Percentiles rank a stretch among this genome's conserved stretches.
phyloP scores from a whole-genome alignment of 306 rosid genomes.

The Citrullus mucosospermus region DNA sequence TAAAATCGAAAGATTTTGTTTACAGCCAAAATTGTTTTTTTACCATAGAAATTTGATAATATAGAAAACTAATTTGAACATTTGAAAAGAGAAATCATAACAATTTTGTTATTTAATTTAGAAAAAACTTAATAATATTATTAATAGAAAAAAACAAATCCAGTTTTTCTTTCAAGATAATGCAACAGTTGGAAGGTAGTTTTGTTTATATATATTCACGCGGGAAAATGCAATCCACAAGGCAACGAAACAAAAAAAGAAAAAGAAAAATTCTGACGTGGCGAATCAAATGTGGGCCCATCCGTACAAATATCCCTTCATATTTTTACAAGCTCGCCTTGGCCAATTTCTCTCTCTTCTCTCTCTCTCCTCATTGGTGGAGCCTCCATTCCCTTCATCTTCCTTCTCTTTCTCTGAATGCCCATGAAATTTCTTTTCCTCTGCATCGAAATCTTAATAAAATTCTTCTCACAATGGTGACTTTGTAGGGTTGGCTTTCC shows the following conservation, averaged over 20 bases:
- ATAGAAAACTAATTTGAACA: no score
- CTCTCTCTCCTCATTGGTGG: slow-evolving; percentile 1
- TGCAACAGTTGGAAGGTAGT: neutral
- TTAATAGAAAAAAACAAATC: neutral
- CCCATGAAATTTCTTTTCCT: neutral
- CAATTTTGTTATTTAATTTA: no score
- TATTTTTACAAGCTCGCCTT: neutral
- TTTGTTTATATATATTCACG: neutral
- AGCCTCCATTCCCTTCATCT: neutral
- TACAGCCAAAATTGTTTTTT: no score
- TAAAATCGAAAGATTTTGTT: no score
- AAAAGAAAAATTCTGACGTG: no score
- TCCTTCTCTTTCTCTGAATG: neutral
- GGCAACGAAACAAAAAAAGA: neutral
- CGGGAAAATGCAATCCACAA: neutral
- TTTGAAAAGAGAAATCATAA: no score
- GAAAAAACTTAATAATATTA: neutral
- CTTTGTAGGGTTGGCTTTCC: neutral
- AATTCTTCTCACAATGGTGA: neutral
- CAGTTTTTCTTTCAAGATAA: neutral
- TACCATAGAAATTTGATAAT: no score
- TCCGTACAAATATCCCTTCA: neutral
- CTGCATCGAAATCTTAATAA: neutral
- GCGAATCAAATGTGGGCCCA: neutral
- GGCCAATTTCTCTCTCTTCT: neutral